A percentile compares a stretch with the other conserved stretches of the same genome.
phyloP scores from a whole-genome alignment of 129 eudicot species.

The Chrysanthemum lavandulifolium region DNA sequence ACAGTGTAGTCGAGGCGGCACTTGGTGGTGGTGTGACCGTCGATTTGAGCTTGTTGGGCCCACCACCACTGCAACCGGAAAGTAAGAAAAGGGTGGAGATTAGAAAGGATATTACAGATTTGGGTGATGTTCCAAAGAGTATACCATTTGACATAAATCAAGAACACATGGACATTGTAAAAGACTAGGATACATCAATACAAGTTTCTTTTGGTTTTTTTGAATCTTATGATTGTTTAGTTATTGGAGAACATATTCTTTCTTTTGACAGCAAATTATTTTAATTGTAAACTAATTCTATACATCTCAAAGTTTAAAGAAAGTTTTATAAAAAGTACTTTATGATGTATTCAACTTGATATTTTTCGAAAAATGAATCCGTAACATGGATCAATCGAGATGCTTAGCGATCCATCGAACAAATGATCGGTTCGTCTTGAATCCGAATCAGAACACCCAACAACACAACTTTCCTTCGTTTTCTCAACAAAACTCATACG shows the following conservation, averaged over 20 bases:
- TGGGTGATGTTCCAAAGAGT: conserved; percentile 56
- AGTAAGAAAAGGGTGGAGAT: conserved; percentile 45
- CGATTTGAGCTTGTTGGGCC: conserved; percentile 50
- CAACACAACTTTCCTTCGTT: no score
- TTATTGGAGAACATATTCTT: not conserved
- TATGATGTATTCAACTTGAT: no score
- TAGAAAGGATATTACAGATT: conserved; percentile 35
- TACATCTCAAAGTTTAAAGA: no score
- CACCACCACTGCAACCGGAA: conserved; percentile 58
- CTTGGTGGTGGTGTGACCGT: conserved; percentile 44
- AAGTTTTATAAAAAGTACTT: no score
- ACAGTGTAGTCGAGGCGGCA: conserved; percentile 47
- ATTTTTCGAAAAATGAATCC: no score
- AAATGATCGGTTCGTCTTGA: no score
- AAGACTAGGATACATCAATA: conserved; percentile 15
- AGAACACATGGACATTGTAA: conserved; percentile 13
- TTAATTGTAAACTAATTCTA: not conserved
- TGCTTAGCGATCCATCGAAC: no score
- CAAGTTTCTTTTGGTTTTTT: not conserved
- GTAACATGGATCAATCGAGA: no score
- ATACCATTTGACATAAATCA: conserved; percentile 41
- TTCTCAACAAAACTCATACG: no score
- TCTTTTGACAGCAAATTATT: not conserved
- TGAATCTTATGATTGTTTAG: not conserved
- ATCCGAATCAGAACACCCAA: no score